Conservation (phyloP, 2,329 filamentous ascomycete species). For the Anthostomella pinea region DNA sequence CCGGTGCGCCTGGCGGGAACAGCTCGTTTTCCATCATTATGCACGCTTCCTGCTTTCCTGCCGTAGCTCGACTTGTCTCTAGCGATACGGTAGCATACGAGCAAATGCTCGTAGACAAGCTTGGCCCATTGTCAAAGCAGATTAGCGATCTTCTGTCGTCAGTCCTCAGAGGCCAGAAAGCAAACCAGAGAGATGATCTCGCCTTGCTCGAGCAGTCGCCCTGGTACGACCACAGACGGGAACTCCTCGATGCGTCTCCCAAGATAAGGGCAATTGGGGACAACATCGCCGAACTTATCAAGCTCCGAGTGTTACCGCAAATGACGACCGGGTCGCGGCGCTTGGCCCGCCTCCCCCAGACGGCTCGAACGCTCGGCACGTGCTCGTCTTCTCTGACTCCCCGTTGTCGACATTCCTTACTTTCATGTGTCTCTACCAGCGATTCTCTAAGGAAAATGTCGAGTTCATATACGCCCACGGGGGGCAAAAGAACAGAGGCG, state of each 20-base stretch:
- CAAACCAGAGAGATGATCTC: background rate
- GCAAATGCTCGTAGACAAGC: background rate
- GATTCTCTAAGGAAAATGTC: background rate
- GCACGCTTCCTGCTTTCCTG: conserved; percentile 6
- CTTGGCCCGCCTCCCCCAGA: conserved; percentile 6
- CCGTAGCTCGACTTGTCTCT: background rate
- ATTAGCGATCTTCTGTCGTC: background rate
- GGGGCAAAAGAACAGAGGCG: background rate
- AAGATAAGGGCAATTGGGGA: conserved; percentile 3
- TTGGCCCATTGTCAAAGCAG: background rate
- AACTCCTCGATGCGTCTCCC: background rate
- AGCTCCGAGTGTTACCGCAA: background rate
- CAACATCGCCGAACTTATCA: background rate
- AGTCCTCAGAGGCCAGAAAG: too few relatives aligned
- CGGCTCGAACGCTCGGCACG: conserved; percentile 3
- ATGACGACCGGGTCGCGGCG: background rate
- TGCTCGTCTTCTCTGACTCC: conserved; percentile 5
- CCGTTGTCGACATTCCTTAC: conserved; percentile 6
- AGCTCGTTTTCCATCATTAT: conserved; percentile 1
- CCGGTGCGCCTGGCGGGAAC: too few relatives aligned
- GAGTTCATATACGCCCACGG: conserved; percentile 8
- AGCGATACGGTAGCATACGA: background rate
- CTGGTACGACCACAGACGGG: background rate
- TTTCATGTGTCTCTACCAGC: conserved; percentile 7
- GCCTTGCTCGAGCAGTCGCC: background rate